Base-by-base conservation (phyloP, 1,139 yeast genomes). In the Pichia sp. region DNA sequence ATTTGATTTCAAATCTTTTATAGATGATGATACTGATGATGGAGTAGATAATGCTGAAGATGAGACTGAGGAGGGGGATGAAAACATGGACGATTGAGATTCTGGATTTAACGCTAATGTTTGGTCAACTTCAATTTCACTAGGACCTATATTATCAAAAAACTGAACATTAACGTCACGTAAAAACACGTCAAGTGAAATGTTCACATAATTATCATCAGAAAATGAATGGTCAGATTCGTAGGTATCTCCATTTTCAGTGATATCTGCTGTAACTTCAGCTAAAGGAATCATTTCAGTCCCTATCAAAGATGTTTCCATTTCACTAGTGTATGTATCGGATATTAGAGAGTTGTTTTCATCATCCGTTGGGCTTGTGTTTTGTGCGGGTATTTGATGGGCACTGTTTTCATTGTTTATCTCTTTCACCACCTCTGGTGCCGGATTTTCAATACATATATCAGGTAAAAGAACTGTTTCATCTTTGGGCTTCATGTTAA, bases 241-340 rank as follows among this genome's bases (percentile, higher is more conserved):
- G 8, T 43, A 49, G 1, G 50, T 44, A 15, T 52, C 54, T 23
- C 41, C 34, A 35, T 39, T 41, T 12, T 44, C 45, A 2, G 45
- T 39, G 14, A 35, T 36, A 26, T 42, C 47, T 1, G 34, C 40
- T 0, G 56, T 48, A 6, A 54, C 53, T 38, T 55, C 59, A 1
- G 60, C 59, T 22, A 57, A 40, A 3, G 62, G 60, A 8, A 56
- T 41, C 35, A 52, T 50, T 41, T 56, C 60, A 4, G 59, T 51
- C 17, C 50, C 54, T 19, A 54, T 45, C 10, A 43, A 42, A 7
- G 52, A 44, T 2, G 38, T 30, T 20, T 45, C 50, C 21, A 30
- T 36, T 6, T 46, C 45, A 17, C 47, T 45, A 1, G 40, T 40
- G 12, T 40, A 41, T 23, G 18, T 34, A 4, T 37, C 34, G 11